Conservation (phyloP, 768 basidiomycete species). For the Exidia glandulosa region DNA sequence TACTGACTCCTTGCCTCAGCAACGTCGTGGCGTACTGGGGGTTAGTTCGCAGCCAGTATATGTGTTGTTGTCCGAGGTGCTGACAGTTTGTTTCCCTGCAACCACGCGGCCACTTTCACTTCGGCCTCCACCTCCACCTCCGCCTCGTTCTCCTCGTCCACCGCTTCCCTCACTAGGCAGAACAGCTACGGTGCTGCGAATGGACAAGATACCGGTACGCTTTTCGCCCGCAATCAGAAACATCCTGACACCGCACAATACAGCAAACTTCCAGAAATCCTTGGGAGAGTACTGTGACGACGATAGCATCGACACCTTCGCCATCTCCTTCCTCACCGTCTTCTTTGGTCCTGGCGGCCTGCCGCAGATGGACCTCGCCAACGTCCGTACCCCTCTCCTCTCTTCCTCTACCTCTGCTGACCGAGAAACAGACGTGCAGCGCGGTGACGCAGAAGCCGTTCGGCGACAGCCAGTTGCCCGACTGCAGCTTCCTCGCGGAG, state of each 20-base stretch:
- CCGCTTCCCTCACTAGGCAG: no score
- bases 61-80: no score
- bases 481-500: conserved; percentile 48
- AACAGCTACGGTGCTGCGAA: conserved; percentile 7
- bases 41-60: not conserved
- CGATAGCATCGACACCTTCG: conserved; percentile 7
- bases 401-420: not conserved
- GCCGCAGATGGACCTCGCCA: conserved; percentile 47
- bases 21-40: not conserved
- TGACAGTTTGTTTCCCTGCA: no score
- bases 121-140: no score
- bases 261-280: conserved; percentile 4
- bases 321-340: conserved; percentile 6
- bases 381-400: conserved; percentile 29
- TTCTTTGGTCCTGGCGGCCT: conserved; percentile 7
- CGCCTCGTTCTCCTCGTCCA: no score
- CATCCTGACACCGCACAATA: no score
- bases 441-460: conserved; percentile 43
- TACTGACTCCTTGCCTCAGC: not conserved
- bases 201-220: not conserved
- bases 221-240: no score
- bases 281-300: conserved; percentile 8
- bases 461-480: conserved; percentile 47
- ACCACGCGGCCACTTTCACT: no score
- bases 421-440: conserved; percentile 43